These are phyloP conservation scores for Trypanosoma vivax DNA, from an alignment of 208 protist genomes.

Conservation along the genomic window DNA sequence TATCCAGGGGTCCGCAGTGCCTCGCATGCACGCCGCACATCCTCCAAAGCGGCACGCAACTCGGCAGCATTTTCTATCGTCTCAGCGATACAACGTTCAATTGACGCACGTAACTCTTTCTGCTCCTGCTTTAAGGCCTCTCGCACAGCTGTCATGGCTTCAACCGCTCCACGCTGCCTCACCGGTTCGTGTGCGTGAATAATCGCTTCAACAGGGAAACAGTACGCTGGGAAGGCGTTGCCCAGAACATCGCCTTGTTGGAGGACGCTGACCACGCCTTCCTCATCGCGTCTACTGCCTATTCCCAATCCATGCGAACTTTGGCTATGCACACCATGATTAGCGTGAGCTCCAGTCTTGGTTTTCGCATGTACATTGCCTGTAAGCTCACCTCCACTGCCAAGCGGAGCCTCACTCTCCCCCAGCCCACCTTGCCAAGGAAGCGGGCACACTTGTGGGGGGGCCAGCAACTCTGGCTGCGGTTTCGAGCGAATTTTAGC, in stretches of 20 bases:
- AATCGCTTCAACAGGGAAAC: constrained; percentile 23
- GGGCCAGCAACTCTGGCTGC: constrained; percentile 5
- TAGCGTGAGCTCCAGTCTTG: no score
- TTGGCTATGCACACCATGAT: no score
- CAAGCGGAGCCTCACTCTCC: no score
- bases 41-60: constrained; percentile 26
- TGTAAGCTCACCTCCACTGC: no score
- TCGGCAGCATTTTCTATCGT: constrained; percentile 24
- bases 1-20: constrained; percentile 14
- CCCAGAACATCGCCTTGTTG: not conserved
- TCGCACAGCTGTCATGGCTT: constrained; percentile 27
- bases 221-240: constrained; percentile 10
- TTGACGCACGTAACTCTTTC: constrained; percentile 23
- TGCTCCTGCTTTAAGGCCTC: constrained; percentile 44
- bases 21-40: constrained; percentile 29
- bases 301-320: no score
- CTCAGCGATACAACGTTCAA: constrained; percentile 25
- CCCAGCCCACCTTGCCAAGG: not conserved
- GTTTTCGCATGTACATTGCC: no score
- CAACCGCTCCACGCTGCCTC: constrained; percentile 8
- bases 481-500: constrained; percentile 15
- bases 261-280: no score
- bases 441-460: constrained; percentile 14
- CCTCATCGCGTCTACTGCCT: no score
- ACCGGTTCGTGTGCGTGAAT: constrained; percentile 20